Evolutionary conservation across 2,329 filamentous ascomycete genomes (phyloP).

Genomic region (Aspergillus sp.): DNA sequence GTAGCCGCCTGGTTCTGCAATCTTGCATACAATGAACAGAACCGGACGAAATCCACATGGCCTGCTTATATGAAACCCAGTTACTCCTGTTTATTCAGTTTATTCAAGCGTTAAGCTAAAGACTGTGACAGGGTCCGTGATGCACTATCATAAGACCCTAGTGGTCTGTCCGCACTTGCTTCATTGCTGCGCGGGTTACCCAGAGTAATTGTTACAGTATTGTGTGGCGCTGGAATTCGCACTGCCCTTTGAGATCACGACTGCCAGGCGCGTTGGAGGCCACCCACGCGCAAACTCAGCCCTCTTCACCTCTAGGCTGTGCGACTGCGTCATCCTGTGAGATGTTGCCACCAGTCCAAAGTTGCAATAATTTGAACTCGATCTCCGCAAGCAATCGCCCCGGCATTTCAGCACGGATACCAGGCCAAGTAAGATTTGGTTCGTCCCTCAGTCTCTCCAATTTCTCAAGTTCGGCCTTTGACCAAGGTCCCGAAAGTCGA

Average conservation of each 20-base stretch:
- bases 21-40: neutral
- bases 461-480: conserved; percentile 25
- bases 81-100: neutral
- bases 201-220: neutral
- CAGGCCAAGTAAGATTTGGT: conserved; percentile 31
- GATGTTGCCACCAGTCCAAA: conserved; percentile 28
- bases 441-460: conserved; percentile 27
- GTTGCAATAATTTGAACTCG: conserved; percentile 34
- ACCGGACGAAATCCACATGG: neutral
- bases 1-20: neutral
- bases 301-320: neutral
- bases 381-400: conserved; percentile 30
- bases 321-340: conserved; percentile 6
- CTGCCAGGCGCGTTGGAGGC: neutral
- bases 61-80: neutral
- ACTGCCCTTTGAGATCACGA: neutral
- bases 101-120: neutral
- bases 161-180: neutral
- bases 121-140: neutral
- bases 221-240: neutral
- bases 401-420: conserved; percentile 28
- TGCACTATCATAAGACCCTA: neutral
- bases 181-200: neutral
- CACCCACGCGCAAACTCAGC: neutral
- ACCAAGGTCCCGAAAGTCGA: conserved; percentile 29